A percentile compares a stretch with the other conserved stretches of the same genome.
Evolutionary conservation across 129 eudicot species (phyloP).

Genomic region (Tagetes patula): DNA sequence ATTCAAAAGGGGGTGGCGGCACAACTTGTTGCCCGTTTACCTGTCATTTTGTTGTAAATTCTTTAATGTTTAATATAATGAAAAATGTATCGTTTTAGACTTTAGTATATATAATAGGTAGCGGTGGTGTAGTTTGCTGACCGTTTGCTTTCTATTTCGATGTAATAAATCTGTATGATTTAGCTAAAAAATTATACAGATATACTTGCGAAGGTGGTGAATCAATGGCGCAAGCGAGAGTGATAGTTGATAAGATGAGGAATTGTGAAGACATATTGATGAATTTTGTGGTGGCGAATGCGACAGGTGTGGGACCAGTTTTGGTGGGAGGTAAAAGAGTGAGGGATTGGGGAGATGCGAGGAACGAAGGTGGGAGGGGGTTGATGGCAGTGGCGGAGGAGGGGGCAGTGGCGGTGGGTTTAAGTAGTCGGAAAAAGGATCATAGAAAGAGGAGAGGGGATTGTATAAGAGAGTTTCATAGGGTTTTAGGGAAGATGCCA

Average conservation of each 20-base stretch:
- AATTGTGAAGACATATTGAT: constrained; percentile 93
- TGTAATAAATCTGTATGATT: no score
- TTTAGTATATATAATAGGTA: no score
- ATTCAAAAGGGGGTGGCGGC: no score
- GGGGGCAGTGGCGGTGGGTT: constrained; percentile 49
- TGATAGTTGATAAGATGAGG: constrained; percentile 58
- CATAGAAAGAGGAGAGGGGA: constrained; percentile 93
- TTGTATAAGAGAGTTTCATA: constrained; percentile 79
- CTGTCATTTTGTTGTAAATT: no score
- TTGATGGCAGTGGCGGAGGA: not conserved
- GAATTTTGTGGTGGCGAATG: constrained; percentile 78
- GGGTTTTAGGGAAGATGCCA: constrained; percentile 72
- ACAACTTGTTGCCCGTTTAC: no score
- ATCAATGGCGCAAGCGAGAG: constrained; percentile 45
- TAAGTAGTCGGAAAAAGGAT: constrained; percentile 73
- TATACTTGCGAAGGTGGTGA: constrained; percentile 52
- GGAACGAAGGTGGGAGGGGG: constrained; percentile 55
- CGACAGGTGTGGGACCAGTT: constrained; percentile 47
- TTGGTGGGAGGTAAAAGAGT: constrained; percentile 62
- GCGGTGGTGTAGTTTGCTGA: no score
- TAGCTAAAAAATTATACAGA: constrained; percentile 23
- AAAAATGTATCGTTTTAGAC: no score
- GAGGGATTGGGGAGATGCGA: constrained; percentile 89
- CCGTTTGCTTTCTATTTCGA: no score
- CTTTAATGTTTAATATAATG: no score